Conservation (phyloP, 192 early-diverging fungal species). For the Gamsiella multidivaricata region DNA sequence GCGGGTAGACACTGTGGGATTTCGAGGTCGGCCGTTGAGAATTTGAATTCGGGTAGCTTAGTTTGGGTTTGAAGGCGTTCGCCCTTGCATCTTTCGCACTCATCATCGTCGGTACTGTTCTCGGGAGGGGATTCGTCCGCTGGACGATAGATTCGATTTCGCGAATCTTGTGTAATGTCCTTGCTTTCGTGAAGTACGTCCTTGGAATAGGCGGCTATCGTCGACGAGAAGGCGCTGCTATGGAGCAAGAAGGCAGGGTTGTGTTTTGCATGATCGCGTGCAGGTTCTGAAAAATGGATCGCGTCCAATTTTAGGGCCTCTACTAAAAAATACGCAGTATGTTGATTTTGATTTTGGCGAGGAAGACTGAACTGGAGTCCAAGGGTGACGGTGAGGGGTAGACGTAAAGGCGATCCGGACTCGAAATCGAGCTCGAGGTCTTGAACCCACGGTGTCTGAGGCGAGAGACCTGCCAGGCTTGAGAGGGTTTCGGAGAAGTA, state of each 20-base stretch:
- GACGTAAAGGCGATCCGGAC: neutral
- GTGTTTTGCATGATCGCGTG: conserved; percentile 1
- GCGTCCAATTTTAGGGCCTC: conserved; percentile 27
- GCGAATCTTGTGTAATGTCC: neutral
- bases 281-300: conserved; percentile 28
- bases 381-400: conserved; percentile 13
- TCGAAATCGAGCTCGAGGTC: conserved; percentile 29
- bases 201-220: neutral
- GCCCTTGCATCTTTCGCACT: neutral
- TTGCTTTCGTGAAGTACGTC: neutral
- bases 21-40: conserved; percentile 10
- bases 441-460: conserved; percentile 5
- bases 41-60: neutral
- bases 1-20: conserved; percentile 22
- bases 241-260: neutral
- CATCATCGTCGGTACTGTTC: neutral
- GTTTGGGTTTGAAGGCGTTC: too few species aligned
- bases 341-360: neutral
- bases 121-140: too few species aligned
- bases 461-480: conserved; percentile 14
- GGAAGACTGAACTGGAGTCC: conserved; percentile 13
- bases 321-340: conserved; percentile 14
- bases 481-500: neutral
- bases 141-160: neutral
- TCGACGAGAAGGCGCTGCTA: too few species aligned